phyloP scores from a whole-genome alignment of 495 filamentous ascomycete genomes.

The Talaromyces trachyspermus region DNA sequence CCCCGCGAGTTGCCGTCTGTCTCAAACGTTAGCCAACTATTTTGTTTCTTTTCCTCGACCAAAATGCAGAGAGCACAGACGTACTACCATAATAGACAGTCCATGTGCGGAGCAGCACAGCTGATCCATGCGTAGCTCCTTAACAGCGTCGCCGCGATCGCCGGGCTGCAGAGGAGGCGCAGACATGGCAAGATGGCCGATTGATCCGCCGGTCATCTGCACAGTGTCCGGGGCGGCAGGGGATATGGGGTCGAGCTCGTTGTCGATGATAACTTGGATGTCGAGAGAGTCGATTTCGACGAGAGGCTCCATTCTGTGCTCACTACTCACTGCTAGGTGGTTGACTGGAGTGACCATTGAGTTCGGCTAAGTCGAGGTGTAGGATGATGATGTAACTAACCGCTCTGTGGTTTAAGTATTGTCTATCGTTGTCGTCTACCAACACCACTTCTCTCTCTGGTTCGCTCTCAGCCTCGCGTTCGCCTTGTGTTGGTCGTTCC shows the following conservation, averaged over 20 bases:
- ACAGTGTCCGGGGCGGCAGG: conserved; percentile 41
- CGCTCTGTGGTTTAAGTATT: too few relatives aligned
- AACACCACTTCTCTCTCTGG: too few relatives aligned
- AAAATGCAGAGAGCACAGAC: background rate
- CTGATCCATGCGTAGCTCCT: conserved; percentile 46
- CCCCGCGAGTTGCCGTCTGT: conserved; percentile 47
- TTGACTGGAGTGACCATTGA: too few relatives aligned
- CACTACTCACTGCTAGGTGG: too few relatives aligned
- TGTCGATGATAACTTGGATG: conserved; percentile 44
- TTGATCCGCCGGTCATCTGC: conserved; percentile 29
- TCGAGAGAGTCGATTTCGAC: conserved; percentile 42
- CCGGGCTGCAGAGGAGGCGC: conserved; percentile 13
- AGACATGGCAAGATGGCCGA: conserved; percentile 30
- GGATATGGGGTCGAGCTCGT: conserved; percentile 53
- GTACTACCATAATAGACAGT: conserved; percentile 48
- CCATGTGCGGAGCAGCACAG: conserved; percentile 57
- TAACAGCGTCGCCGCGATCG: conserved; percentile 34
- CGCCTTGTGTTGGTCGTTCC: too few relatives aligned
- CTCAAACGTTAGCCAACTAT: background rate
- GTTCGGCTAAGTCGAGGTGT: too few relatives aligned
- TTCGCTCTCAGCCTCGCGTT: too few relatives aligned
- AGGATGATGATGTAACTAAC: too few relatives aligned
- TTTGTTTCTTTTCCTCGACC: background rate
- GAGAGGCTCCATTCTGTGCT: too few relatives aligned
- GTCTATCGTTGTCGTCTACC: too few relatives aligned